Percentiles rank a stretch among this genome's conserved stretches.
Evolutionary conservation across 768 basidiomycete genomes (phyloP).

Genomic region (Tylopilus rubrobrunneus): DNA sequence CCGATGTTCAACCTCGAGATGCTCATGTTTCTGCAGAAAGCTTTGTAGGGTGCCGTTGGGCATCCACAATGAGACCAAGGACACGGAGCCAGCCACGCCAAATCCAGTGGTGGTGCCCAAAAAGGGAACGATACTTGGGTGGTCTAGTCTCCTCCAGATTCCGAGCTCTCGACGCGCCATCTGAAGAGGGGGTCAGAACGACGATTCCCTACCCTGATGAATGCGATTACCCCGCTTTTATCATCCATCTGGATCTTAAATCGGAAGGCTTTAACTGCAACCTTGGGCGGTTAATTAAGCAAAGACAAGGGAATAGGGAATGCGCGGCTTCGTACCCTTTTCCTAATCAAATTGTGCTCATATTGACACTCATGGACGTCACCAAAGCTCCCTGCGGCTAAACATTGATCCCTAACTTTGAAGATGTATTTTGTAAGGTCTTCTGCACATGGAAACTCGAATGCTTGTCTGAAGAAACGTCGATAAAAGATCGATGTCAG

Average conservation of each 20-base stretch:
- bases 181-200: background rate
- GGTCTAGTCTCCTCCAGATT: constrained; percentile 1
- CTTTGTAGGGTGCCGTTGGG: constrained; percentile 15
- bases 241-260: background rate
- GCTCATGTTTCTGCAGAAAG: background rate
- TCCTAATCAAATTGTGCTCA: background rate
- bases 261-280: constrained; percentile 2
- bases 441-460: no score
- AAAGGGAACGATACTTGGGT: constrained; percentile 2
- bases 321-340: background rate
- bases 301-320: no score
- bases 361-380: background rate
- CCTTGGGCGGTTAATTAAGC: background rate
- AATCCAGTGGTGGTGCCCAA: background rate
- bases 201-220: background rate
- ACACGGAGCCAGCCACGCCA: background rate
- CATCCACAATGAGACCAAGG: constrained; percentile 29
- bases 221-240: background rate
- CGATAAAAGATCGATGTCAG: background rate
- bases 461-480: no score
- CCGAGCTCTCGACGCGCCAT: constrained; percentile 2
- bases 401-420: background rate
- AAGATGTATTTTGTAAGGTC: background rate
- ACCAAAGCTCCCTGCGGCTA: background rate
- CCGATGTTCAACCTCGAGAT: background rate